Conservation (phyloP, 2,329 filamentous ascomycete species). For the Penicillium brevicompactum region DNA sequence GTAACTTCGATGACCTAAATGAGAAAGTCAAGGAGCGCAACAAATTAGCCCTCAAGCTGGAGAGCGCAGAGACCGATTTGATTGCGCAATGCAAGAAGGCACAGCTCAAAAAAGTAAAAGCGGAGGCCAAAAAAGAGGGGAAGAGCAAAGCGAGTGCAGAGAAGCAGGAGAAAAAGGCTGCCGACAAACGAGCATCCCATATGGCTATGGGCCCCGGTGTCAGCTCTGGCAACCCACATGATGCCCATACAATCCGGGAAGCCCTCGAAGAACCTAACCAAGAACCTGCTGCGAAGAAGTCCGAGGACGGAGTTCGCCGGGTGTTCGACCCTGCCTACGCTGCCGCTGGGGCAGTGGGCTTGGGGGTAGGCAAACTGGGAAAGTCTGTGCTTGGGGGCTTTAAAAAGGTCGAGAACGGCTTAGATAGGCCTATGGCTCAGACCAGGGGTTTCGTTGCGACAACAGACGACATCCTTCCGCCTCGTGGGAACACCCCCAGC, state of each 20-base stretch:
- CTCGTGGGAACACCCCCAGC: constrained; percentile 3
- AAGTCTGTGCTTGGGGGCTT: constrained; percentile 48
- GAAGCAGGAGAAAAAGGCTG: constrained; percentile 52
- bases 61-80: constrained; percentile 80
- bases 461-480: constrained; percentile 6
- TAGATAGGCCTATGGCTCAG: constrained; percentile 38
- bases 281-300: constrained; percentile 12
- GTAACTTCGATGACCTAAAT: constrained; percentile 78
- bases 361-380: constrained; percentile 50
- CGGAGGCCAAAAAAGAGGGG: constrained; percentile 65
- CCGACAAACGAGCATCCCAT: constrained; percentile 50
- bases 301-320: constrained; percentile 24
- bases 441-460: constrained; percentile 36
- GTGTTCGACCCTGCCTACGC: constrained; percentile 51
- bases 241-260: constrained; percentile 55
- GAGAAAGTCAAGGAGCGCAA: constrained; percentile 81
- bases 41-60: constrained; percentile 69
- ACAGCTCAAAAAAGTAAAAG: constrained; percentile 69
- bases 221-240: constrained; percentile 60
- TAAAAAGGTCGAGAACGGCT: constrained; percentile 41
- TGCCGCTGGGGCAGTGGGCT: constrained; percentile 55
- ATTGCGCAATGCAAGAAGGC: constrained; percentile 78
- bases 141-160: constrained; percentile 39
- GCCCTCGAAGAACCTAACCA: constrained; percentile 37
- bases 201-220: constrained; percentile 53